Conservation (phyloP, 306 rosid species). For the Pterocarpus santalinus region DNA sequence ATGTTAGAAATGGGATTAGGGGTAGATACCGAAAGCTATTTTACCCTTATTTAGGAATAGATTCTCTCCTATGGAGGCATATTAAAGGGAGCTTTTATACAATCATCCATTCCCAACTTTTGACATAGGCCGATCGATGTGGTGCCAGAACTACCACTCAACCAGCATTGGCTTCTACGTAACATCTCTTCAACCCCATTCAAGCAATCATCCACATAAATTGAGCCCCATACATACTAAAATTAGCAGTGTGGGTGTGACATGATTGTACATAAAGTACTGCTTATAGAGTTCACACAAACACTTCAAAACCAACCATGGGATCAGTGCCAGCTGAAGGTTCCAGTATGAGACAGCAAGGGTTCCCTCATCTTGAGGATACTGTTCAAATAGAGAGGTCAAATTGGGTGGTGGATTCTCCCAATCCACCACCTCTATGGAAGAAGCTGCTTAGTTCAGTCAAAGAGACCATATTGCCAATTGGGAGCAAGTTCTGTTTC, state of each 20-base stretch:
- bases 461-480: constrained; percentile 55
- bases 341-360: constrained; percentile 52
- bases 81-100: constrained; percentile 28
- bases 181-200: constrained; percentile 9
- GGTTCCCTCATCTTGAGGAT: constrained; percentile 44
- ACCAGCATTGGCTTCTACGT: constrained; percentile 1
- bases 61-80: constrained; percentile 36
- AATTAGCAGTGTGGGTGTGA: background rate
- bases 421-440: constrained; percentile 67
- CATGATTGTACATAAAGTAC: constrained; percentile 37
- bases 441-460: constrained; percentile 47
- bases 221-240: constrained; percentile 6
- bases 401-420: constrained; percentile 66
- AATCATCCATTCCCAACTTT: constrained; percentile 31
- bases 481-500: constrained; percentile 47
- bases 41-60: constrained; percentile 29
- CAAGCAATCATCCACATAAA: constrained; percentile 22
- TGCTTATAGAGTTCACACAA: constrained; percentile 58
- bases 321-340: constrained; percentile 46
- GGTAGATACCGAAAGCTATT: background rate
- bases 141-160: constrained; percentile 37
- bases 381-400: constrained; percentile 48
- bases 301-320: constrained; percentile 61
- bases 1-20: constrained; percentile 28
- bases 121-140: constrained; percentile 42